Base-by-base conservation (phyloP, 1,139 yeast species). In the Pneumocystis murina region DNA sequence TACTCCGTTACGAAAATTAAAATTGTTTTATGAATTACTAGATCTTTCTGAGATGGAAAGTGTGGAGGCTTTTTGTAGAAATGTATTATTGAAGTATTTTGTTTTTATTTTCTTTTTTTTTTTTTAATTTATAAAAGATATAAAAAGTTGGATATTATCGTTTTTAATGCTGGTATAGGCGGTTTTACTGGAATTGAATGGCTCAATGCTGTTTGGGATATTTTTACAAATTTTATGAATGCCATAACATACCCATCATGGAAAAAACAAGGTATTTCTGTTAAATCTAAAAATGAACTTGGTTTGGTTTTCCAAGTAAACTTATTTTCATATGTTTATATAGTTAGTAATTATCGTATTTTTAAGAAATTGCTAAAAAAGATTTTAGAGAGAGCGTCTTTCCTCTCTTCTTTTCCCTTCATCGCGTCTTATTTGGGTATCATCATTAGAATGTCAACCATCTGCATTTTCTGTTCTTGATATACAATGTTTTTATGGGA, bases 31-130 rank as follows among this genome's bases (percentile, higher is more conserved):
- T 69, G 73, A 90, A 2, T 77, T 91, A 62, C 84, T 92, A 39
- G 97, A 92, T 73, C 90, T 92, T 72, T 80, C 91, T n/a, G 83
- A 87, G 70, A 89, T 91, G 96, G 86, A 89, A 5, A 87, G 96
- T 0, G 81, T 91, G 14, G 76, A 87, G 48, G 79, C 82, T 24
- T 48, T 48, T 48, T 48, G 55, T 48, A 48, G 16, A 48, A 48
- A 24, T 48, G 10, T 48, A 48, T 48, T 48, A 24, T 24, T 48
- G 16, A 48, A 48, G 55, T 48, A 48, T 20, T 24, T 33, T 33
- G 35, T 33, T 24, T 24, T 48, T 48, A 24, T 48, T n/a, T 48
- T 43, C 3, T 43, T 43, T 48, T 48, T 8, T 24, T 48, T 12
- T 48, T 3, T 48, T 6, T 48, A 48, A 48, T 24, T 24, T 48